Percentiles rank a stretch among this genome's conserved stretches.
These are phyloP conservation scores for Cryptosporidium sp. DNA, from an alignment of 169 alveolate species.

Conservation along the genomic window DNA sequence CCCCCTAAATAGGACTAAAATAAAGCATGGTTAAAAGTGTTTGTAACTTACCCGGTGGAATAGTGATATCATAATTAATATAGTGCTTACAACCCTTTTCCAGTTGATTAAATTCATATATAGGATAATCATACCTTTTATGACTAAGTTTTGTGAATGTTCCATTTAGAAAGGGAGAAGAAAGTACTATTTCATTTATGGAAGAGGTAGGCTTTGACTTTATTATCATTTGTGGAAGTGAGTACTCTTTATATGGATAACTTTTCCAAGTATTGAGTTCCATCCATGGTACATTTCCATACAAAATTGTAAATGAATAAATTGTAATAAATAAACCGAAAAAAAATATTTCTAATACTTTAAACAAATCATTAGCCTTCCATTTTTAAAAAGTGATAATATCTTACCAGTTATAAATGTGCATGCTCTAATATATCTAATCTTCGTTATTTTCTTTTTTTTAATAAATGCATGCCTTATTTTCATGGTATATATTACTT, in stretches of 20 bases:
- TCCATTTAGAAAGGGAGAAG: constrained; percentile 66
- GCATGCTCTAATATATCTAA: neutral
- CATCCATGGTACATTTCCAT: constrained; percentile 67
- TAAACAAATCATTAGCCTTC: neutral
- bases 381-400: neutral
- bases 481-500: neutral
- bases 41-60: constrained; percentile 66
- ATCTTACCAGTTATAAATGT: neutral
- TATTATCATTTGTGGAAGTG: constrained; percentile 34
- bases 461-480: neutral
- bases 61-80: constrained; percentile 58
- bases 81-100: constrained; percentile 22
- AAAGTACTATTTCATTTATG: neutral
- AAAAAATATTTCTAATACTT: constrained; percentile 2
- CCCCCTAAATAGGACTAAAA: constrained; percentile 38
- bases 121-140: constrained; percentile 17
- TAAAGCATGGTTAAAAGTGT: neutral
- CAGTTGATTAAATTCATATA: constrained; percentile 14
- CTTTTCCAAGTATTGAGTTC: constrained; percentile 30
- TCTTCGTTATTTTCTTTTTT: neutral
- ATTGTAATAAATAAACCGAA: constrained; percentile 2
- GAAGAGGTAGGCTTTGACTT: neutral
- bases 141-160: constrained; percentile 13
- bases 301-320: neutral
- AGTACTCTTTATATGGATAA: constrained; percentile 19